Evolutionary conservation across 257 asterid genomes (phyloP).

Genomic region (Cordia subcordata): DNA sequence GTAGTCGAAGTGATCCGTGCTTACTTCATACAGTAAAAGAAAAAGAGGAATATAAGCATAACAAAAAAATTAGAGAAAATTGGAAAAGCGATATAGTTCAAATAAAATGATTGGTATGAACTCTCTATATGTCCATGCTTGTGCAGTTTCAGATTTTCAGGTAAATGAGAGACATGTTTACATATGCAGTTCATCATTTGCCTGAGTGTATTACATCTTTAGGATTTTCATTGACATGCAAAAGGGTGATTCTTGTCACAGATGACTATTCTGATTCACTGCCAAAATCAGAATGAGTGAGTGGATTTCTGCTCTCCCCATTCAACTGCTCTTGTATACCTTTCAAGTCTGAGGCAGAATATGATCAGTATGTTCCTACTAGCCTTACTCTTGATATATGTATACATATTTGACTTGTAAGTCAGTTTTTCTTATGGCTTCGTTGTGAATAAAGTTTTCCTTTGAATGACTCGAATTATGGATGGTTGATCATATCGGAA

Average conservation of each 20-base stretch:
- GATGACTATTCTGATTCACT: neutral
- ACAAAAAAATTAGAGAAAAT: too few species aligned
- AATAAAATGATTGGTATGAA: neutral
- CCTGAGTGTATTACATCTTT: neutral
- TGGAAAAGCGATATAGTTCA: neutral
- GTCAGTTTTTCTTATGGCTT: constrained; percentile 46
- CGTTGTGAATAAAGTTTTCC: constrained; percentile 15
- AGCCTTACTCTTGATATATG: too few species aligned
- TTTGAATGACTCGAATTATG: constrained; percentile 6
- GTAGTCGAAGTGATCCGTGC: constrained; percentile 44
- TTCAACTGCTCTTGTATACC: too few species aligned
- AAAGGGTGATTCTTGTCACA: neutral
- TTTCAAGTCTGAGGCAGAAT: neutral
- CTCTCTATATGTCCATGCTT: neutral
- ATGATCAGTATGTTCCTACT: neutral
- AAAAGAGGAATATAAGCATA: too few species aligned
- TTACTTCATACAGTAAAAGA: constrained; percentile 28
- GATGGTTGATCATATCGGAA: constrained; percentile 8
- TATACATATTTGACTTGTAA: constrained; percentile 6
- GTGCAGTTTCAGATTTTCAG: neutral
- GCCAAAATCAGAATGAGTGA: neutral
- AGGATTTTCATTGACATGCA: neutral
- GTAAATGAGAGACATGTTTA: neutral
- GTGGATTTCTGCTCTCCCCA: neutral
- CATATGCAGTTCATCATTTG: too few species aligned